phyloP scores from a whole-genome alignment of 2,329 filamentous ascomycete genomes.

The Tolypocladium guangdongense region DNA sequence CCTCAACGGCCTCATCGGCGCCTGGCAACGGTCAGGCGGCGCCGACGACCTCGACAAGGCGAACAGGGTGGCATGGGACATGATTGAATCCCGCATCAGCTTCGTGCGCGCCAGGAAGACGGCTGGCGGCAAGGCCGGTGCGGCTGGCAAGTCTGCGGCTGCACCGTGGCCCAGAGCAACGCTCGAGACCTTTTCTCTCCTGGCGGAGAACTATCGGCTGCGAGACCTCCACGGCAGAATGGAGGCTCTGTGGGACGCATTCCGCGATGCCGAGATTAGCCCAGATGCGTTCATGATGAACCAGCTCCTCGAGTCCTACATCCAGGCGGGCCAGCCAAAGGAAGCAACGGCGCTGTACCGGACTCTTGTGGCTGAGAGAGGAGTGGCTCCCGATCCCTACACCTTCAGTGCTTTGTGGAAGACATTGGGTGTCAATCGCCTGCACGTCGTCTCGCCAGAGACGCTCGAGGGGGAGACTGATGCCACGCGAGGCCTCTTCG shows the following conservation, averaged over 20 bases:
- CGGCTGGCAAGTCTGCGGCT: neutral
- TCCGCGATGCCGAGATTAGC: slow-evolving; percentile 51
- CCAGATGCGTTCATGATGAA: slow-evolving; percentile 71
- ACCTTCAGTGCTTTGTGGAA: slow-evolving; percentile 62
- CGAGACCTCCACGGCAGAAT: slow-evolving; percentile 48
- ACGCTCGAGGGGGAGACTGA: slow-evolving; percentile 17
- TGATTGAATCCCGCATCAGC: slow-evolving; percentile 59
- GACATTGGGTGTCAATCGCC: slow-evolving; percentile 39
- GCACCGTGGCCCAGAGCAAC: slow-evolving; percentile 45
- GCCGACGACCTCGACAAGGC: slow-evolving; percentile 46
- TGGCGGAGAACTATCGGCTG: slow-evolving; percentile 61
- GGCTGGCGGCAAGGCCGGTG: neutral
- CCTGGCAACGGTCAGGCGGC: slow-evolving; percentile 58
- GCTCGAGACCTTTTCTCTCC: slow-evolving; percentile 66
- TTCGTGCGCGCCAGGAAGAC: slow-evolving; percentile 41
- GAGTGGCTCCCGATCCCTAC: slow-evolving; percentile 50
- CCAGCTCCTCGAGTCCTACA: slow-evolving; percentile 58
- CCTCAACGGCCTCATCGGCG: slow-evolving; percentile 71
- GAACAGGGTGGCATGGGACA: slow-evolving; percentile 61
- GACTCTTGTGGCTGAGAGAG: slow-evolving; percentile 36
- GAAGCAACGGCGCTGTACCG: slow-evolving; percentile 46
- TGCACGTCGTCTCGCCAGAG: slow-evolving; percentile 22
- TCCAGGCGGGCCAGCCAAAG: slow-evolving; percentile 44
- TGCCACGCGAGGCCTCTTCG: slow-evolving; percentile 31
- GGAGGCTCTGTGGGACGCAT: slow-evolving; percentile 49